Evolutionary conservation across 139 green algal species (phyloP), one percentile per base, ranked within the genome.

Genomic region (Chlamydomonas eustigma): DNA sequence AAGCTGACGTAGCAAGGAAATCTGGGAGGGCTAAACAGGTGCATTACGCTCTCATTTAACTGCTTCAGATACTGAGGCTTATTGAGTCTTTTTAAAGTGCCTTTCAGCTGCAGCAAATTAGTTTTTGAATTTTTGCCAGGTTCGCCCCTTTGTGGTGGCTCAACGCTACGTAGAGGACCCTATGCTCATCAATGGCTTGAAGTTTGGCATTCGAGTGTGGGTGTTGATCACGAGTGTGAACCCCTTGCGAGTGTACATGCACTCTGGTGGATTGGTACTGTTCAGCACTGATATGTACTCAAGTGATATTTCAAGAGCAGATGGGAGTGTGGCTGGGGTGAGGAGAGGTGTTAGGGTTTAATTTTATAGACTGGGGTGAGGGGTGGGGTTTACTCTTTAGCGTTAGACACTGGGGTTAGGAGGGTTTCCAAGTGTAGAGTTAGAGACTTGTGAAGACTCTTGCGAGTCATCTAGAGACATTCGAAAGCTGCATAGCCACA

Each of bases 131-230:
- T 18, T 58, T 12, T 18, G 12, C n/a, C 52, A 80, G 75, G 35
- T 75, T 1, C 63, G 66, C n/a, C 76, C 78, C 1, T 82, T 80
- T 37, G 73, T 85, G 76, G 70, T 88, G 30, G 83, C 80, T 0
- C 86, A 91, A 76, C 79, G 78, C 2, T 91, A 91, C 78, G 78
- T 89, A 30, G 76, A 79, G 2, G 51, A 81, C 35, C 81, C 81
- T 30, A 50, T 86, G 44, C 74, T 88, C 0, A 76, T 90, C 37
- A 36, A 83, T 24, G 82, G 84, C 34, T 76, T 80, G 78, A 91
- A 91, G 80, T 91, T 91, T 77, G 86, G 84, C 34, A 74, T 90
- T 28, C 74, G 86, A 32, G 37, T 88, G 76, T 90, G 83, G 83
- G 74, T 78, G 44, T 36, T 85, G n/a, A 71, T 85, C 31, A 88